These are phyloP conservation scores for Solanum corneliomulleri DNA, from an alignment of 257 asterid genomes.

Conservation along the genomic window DNA sequence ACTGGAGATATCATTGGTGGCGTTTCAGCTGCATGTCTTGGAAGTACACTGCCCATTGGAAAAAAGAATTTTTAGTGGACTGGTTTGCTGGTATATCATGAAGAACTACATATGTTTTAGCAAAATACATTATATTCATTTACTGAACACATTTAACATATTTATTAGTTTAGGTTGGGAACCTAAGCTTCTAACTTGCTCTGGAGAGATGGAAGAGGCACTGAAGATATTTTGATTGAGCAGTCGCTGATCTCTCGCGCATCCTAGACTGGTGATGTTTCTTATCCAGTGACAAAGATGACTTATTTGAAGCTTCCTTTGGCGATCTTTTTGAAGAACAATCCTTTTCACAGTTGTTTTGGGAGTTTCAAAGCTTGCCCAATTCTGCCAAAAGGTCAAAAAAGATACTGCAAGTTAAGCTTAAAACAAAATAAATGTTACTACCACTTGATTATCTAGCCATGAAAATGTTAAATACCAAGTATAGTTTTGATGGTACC, in stretches of 20 bases:
- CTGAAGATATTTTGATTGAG: constrained; percentile 15
- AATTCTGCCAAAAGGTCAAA: constrained; percentile 40
- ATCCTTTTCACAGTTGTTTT: constrained; percentile 77
- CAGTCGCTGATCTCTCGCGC: constrained; percentile 30
- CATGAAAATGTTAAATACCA: not conserved
- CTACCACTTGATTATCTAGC: not conserved
- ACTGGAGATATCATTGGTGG: constrained; percentile 17
- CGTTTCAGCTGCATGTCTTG: constrained; percentile 16
- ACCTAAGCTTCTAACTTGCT: constrained; percentile 14
- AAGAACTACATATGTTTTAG: constrained; percentile 20
- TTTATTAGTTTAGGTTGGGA: not conserved
- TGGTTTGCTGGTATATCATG: constrained; percentile 22
- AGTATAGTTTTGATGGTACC: not conserved
- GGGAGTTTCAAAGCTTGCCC: constrained; percentile 57
- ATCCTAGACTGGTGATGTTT: constrained; percentile 31
- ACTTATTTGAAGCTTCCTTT: constrained; percentile 30
- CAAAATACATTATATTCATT: not conserved
- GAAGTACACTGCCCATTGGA: constrained; percentile 20
- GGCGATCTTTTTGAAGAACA: constrained; percentile 36
- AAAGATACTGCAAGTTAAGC: not conserved
- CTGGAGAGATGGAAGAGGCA: constrained; percentile 18
- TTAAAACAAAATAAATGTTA: not conserved
- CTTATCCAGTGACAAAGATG: constrained; percentile 22
- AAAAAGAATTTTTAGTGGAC: constrained; percentile 11
- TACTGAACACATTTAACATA: not conserved